These are phyloP conservation scores for Naganishia kalamii DNA, from an alignment of 768 basidiomycete species.

Conservation along the genomic window DNA sequence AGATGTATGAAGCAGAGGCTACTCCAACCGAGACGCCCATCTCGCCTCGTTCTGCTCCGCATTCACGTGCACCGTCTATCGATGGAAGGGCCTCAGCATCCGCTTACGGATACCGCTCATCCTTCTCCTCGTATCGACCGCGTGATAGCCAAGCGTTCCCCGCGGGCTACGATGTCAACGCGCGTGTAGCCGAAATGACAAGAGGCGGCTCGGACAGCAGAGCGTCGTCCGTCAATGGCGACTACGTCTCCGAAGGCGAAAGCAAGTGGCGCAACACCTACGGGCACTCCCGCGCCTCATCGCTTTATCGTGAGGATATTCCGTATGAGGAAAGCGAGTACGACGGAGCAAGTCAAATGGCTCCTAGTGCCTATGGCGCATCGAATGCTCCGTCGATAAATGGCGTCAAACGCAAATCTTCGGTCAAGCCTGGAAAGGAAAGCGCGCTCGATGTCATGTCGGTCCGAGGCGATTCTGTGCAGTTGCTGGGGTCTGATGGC, in stretches of 20 bases:
- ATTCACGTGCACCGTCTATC: conserved; percentile 23
- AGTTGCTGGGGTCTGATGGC: conserved; percentile 40
- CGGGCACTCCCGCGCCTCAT: not conserved
- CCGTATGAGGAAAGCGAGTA: conserved; percentile 19
- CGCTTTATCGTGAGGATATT: not conserved
- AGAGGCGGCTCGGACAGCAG: not conserved
- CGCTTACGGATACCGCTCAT: conserved; percentile 19
- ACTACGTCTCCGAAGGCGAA: conserved; percentile 12
- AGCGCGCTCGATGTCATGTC: conserved; percentile 32
- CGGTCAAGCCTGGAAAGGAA: conserved; percentile 17
- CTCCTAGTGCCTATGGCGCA: not conserved
- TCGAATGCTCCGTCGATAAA: not conserved
- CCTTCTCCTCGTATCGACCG: conserved; percentile 21
- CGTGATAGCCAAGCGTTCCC: conserved; percentile 16
- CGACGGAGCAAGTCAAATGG: not conserved
- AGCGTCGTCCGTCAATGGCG: conserved; percentile 13
- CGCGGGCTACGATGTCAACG: conserved; percentile 19
- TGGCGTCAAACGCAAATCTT: not conserved
- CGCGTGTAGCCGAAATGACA: conserved; percentile 1
- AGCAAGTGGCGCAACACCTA: not conserved
- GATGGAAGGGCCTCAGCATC: conserved; percentile 22
- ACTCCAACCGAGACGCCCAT: not conserved
- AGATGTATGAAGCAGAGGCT: conserved; percentile 34
- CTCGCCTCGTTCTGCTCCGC: conserved; percentile 20
- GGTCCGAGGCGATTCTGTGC: conserved; percentile 20